Evolutionary conservation across 192 early-diverging fungal genomes (phyloP).

Genomic region (Linnemannia exigua): DNA sequence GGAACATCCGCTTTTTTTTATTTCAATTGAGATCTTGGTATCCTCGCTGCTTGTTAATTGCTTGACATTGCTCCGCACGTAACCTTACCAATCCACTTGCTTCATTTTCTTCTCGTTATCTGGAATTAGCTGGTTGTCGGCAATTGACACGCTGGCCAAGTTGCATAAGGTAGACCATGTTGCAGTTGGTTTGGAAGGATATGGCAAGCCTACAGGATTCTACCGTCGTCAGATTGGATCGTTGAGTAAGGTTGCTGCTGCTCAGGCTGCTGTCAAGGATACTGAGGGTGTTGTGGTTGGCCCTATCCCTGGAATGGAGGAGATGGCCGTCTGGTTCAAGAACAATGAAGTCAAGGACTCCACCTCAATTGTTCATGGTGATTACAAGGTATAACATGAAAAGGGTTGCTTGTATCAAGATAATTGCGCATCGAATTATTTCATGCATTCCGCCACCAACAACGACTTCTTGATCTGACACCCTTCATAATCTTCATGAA

Average conservation of each 20-base stretch:
- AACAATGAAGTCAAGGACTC: conserved; percentile 78
- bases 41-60: background rate
- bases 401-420: background rate
- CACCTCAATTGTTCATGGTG: conserved; percentile 91
- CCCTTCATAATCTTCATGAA: background rate
- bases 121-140: conserved; percentile 71
- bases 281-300: conserved; percentile 71
- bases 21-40: background rate
- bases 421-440: background rate
- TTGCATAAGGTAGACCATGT: conserved; percentile 82
- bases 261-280: conserved; percentile 79
- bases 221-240: conserved; percentile 90
- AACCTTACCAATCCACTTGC: background rate
- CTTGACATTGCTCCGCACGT: background rate
- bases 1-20: background rate
- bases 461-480: background rate
- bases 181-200: conserved; percentile 76
- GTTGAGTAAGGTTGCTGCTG: conserved; percentile 71
- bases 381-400: conserved; percentile 81
- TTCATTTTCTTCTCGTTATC: background rate
- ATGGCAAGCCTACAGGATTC: conserved; percentile 78
- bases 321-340: conserved; percentile 83
- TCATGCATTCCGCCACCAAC: background rate
- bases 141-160: conserved; percentile 82
- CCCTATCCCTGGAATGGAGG: conserved; percentile 73